phyloP scores from a whole-genome alignment of 495 filamentous ascomycete species.

The Xylaria nigripes region DNA sequence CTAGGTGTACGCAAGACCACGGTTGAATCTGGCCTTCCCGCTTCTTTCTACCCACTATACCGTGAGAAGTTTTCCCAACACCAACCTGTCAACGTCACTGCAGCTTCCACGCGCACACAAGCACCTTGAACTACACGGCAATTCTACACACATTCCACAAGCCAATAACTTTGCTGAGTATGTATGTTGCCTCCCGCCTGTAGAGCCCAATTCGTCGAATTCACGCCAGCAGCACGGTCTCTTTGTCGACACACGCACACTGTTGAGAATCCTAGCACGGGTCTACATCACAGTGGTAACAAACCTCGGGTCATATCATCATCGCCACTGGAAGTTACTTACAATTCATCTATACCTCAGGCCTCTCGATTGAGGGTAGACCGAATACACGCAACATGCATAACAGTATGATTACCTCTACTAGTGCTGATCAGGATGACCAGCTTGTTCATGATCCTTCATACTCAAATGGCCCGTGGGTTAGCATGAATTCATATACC shows the following conservation, averaged over 20 bases:
- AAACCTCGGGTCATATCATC: conserved; percentile 17
- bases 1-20: conserved; percentile 11
- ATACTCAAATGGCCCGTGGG: conserved; percentile 36
- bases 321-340: conserved; percentile 17
- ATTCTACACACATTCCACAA: conserved; percentile 17
- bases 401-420: conserved; percentile 41
- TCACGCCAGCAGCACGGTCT: conserved; percentile 22
- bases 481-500: conserved; percentile 39
- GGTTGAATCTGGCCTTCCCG: conserved; percentile 5
- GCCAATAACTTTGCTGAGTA: conserved; percentile 26
- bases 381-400: conserved; percentile 33
- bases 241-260: conserved; percentile 17
- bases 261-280: conserved; percentile 16
- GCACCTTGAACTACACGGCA: conserved; percentile 16
- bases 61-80: conserved; percentile 10
- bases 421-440: conserved; percentile 41
- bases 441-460: conserved; percentile 39
- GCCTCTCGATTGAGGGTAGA: neutral
- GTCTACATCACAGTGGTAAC: conserved; percentile 15
- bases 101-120: conserved; percentile 21
- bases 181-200: conserved; percentile 27
- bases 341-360: neutral
- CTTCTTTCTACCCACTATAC: conserved; percentile 1
- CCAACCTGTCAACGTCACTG: conserved; percentile 10
- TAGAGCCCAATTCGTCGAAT: conserved; percentile 24